Conservation (phyloP, 805 yeast species). For the Myxozyma monticola region DNA sequence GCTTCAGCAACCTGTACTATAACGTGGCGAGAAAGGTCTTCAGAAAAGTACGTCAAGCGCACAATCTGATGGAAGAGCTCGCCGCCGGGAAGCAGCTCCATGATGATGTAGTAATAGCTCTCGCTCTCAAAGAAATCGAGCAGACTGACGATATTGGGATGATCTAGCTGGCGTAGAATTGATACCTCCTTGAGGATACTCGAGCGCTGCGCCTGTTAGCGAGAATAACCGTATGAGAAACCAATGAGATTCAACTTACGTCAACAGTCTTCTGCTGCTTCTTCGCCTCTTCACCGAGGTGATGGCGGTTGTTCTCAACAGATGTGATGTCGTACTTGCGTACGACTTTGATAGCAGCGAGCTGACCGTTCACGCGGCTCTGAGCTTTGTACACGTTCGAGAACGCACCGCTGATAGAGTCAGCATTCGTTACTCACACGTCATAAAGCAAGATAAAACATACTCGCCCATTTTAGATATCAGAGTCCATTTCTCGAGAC, state of each 20-base stretch:
- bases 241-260: neutral
- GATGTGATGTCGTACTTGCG: slow-evolving; percentile 49
- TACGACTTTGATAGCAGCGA: slow-evolving; percentile 76
- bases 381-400: slow-evolving; percentile 77
- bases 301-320: slow-evolving; percentile 20
- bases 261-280: slow-evolving; percentile 31
- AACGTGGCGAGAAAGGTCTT: slow-evolving; percentile 69
- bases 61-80: slow-evolving; percentile 80
- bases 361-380: slow-evolving; percentile 45
- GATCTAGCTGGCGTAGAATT: slow-evolving; percentile 65
- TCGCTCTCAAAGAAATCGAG: slow-evolving; percentile 53
- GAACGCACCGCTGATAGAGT: slow-evolving; percentile 65
- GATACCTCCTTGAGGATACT: slow-evolving; percentile 70
- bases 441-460: neutral
- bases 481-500: slow-evolving; percentile 41
- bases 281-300: slow-evolving; percentile 26
- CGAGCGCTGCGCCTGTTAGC: slow-evolving; percentile 38
- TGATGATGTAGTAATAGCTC: slow-evolving; percentile 58
- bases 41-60: slow-evolving; percentile 72
- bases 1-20: slow-evolving; percentile 71
- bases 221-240: neutral
- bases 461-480: slow-evolving; percentile 48
- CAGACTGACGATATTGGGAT: slow-evolving; percentile 60
- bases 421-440: neutral
- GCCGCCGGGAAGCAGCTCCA: slow-evolving; percentile 75